Percentiles rank a stretch among this genome's conserved stretches.
These are phyloP conservation scores for Articulospora tetracladia DNA, from an alignment of 495 filamentous ascomycete genomes.

Conservation along the genomic window DNA sequence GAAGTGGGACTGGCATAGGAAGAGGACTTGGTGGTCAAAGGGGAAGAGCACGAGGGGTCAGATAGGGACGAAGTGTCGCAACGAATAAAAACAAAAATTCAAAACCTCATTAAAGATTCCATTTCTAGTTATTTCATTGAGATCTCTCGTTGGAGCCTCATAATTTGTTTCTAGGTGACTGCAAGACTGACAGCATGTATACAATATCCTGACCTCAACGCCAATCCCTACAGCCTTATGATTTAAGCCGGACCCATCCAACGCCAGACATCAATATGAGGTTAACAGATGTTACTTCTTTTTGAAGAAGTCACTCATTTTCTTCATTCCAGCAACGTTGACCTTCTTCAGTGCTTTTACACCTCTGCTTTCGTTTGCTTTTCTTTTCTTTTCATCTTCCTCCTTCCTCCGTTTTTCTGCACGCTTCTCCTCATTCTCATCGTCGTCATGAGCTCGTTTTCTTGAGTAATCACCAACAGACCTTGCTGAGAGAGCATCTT, in stretches of 20 bases:
- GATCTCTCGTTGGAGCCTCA: no score
- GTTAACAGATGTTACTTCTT: constrained; percentile 47
- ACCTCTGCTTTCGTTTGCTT: constrained; percentile 65
- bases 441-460: constrained; percentile 71
- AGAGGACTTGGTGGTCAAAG: constrained; percentile 32
- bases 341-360: constrained; percentile 82
- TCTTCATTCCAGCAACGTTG: constrained; percentile 89
- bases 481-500: constrained; percentile 64
- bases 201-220: not conserved
- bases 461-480: constrained; percentile 67
- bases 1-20: constrained; percentile 25
- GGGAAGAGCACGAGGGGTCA: constrained; percentile 25
- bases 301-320: constrained; percentile 90
- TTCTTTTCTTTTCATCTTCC: constrained; percentile 56
- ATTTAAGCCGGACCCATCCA: not conserved
- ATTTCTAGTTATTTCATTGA: no score
- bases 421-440: constrained; percentile 63
- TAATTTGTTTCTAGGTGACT: no score
- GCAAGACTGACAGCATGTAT: no score
- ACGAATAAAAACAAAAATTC: not conserved
- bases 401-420: constrained; percentile 74
- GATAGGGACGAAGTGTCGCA: constrained; percentile 2
- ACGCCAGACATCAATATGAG: not conserved
- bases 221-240: not conserved
- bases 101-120: not conserved